Evolutionary conservation across 495 filamentous ascomycete genomes (phyloP).

Genomic region (Cairneyella variabilis): DNA sequence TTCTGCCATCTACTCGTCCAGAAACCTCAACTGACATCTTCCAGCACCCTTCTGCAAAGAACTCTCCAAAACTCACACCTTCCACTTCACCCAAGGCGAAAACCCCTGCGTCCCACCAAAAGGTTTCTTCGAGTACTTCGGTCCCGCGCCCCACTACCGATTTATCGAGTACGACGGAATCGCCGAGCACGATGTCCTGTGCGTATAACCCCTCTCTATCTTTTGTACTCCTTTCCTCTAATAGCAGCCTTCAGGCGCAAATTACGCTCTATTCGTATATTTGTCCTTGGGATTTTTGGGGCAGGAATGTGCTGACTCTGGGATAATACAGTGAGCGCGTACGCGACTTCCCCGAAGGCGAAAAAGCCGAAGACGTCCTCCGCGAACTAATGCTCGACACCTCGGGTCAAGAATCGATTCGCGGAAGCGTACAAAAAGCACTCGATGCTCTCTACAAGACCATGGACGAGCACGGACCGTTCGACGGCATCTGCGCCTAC

Average conservation of each 20-base stretch:
- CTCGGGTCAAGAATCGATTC: conserved; percentile 20
- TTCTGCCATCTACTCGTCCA: too few species aligned
- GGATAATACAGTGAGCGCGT: too few species aligned
- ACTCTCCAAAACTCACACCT: conserved; percentile 38
- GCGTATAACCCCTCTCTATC: too few species aligned
- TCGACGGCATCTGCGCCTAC: conserved; percentile 49
- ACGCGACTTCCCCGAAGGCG: conserved; percentile 43
- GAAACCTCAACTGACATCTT: not conserved
- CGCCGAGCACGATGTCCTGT: conserved; percentile 44
- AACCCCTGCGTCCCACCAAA: conserved; percentile 40
- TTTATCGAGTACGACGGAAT: conserved; percentile 44
- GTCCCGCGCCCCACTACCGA: conserved; percentile 45
- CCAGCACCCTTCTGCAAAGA: conserved; percentile 40
- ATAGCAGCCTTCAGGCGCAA: too few species aligned
- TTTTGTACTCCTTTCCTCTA: too few species aligned
- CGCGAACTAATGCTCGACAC: conserved; percentile 31
- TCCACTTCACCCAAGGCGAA: conserved; percentile 44
- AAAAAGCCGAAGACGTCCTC: conserved; percentile 47
- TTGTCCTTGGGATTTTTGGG: too few species aligned
- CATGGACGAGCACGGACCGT: conserved; percentile 36
- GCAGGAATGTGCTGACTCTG: too few species aligned
- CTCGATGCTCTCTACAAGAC: conserved; percentile 31
- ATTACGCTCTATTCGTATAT: too few species aligned
- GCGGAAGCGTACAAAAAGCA: conserved; percentile 25
- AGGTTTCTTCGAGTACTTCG: conserved; percentile 51